Conservation (phyloP, 768 basidiomycete species). For the Dioszegia hungarica region DNA sequence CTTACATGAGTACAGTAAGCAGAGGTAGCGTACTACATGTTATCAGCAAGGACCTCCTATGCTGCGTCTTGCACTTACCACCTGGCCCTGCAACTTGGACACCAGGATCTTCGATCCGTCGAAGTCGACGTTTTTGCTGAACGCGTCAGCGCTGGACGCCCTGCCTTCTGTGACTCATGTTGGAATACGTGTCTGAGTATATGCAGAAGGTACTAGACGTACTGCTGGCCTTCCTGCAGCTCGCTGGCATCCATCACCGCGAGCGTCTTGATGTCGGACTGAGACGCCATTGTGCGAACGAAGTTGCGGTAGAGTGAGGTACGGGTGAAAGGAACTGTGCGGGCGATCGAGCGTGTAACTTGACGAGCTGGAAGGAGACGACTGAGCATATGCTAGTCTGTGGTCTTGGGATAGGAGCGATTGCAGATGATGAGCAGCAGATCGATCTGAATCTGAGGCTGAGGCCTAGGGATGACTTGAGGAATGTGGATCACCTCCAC, state of each 20-base stretch:
- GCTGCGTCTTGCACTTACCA: slow-evolving; percentile 47
- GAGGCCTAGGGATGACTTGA: no score
- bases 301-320: background rate
- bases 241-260: slow-evolving; percentile 58
- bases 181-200: no score
- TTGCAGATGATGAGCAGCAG: no score
- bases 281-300: slow-evolving; percentile 1
- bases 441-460: no score
- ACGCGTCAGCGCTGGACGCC: background rate
- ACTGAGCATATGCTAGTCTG: background rate
- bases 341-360: background rate
- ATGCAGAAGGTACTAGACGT: no score
- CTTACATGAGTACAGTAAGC: slow-evolving; percentile 74
- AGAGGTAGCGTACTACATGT: slow-evolving; percentile 59
- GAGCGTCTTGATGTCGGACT: slow-evolving; percentile 11
- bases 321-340: background rate
- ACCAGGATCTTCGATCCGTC: slow-evolving; percentile 69
- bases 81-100: slow-evolving; percentile 67
- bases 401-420: no score
- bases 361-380: background rate
- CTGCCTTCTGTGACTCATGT: background rate
- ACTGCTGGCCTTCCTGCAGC: slow-evolving; percentile 67
- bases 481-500: no score
- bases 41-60: background rate
- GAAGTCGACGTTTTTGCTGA: slow-evolving; percentile 78